A percentile compares a stretch with the other conserved stretches of the same genome.
phyloP scores from a whole-genome alignment of 371 early-diverging fungal species.

The Mortierella sp. region DNA sequence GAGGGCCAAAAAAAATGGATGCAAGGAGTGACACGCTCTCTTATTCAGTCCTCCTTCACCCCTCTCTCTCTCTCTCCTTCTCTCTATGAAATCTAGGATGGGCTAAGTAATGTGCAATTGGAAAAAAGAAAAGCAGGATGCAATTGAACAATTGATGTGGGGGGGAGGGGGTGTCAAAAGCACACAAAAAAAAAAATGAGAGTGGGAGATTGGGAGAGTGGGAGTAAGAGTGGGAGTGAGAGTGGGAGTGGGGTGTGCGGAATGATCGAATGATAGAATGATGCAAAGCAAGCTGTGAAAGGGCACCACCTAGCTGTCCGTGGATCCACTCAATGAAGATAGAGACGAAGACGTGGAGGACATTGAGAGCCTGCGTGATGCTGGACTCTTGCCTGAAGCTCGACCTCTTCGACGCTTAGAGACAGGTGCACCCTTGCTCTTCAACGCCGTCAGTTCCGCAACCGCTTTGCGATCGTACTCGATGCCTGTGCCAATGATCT shows the following conservation, averaged over 20 bases:
- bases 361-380: slow-evolving; percentile 34
- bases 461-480: slow-evolving; percentile 46
- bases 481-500: slow-evolving; percentile 35
- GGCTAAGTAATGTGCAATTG: too few relatives aligned
- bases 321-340: slow-evolving; percentile 37
- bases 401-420: slow-evolving; percentile 21
- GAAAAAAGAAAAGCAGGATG: too few relatives aligned
- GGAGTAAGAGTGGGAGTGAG: too few relatives aligned
- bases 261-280: too few relatives aligned
- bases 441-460: slow-evolving; percentile 21
- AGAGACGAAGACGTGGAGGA: slow-evolving; percentile 45
- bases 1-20: too few relatives aligned
- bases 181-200: not conserved
- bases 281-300: too few relatives aligned
- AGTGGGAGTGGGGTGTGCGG: not conserved
- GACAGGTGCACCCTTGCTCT: slow-evolving; percentile 10
- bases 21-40: too few relatives aligned
- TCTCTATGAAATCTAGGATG: too few relatives aligned
- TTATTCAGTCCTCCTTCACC: too few relatives aligned
- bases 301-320: slow-evolving; percentile 25
- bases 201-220: too few relatives aligned
- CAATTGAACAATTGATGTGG: too few relatives aligned
- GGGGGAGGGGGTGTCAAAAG: not conserved
- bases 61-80: too few relatives aligned
- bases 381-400: slow-evolving; percentile 24